These are phyloP conservation scores for Boletus reticuloceps DNA, from an alignment of 768 basidiomycete species.

Conservation along the genomic window DNA sequence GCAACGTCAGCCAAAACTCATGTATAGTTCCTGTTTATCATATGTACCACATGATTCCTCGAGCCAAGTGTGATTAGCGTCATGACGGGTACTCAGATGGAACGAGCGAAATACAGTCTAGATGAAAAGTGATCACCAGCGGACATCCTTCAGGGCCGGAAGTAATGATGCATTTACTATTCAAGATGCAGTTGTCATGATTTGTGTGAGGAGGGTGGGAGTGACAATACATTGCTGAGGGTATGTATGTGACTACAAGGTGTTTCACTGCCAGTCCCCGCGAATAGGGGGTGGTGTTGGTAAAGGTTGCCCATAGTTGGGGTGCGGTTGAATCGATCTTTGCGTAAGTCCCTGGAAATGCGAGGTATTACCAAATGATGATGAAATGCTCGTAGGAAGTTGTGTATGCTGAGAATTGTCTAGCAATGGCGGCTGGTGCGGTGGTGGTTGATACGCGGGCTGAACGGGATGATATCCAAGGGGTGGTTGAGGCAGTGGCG, in stretches of 20 bases:
- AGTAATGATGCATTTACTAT: slow-evolving; percentile 8
- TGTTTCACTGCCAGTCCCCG: slow-evolving; percentile 27
- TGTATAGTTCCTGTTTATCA: slow-evolving; percentile 6
- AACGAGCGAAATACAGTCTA: slow-evolving; percentile 18
- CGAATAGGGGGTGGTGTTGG: slow-evolving; percentile 24
- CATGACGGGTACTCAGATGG: neutral
- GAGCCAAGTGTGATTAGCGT: neutral
- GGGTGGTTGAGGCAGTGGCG: slow-evolving; percentile 53
- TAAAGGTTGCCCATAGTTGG: slow-evolving; percentile 31
- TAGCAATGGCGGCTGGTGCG: slow-evolving; percentile 33
- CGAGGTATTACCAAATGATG: slow-evolving; percentile 24
- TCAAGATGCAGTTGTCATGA: slow-evolving; percentile 9
- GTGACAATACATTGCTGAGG: slow-evolving; percentile 15
- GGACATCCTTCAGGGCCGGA: neutral
- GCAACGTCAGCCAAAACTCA: slow-evolving; percentile 3
- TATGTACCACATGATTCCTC: slow-evolving; percentile 8
- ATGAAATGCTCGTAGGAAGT: slow-evolving; percentile 23
- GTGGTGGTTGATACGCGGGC: slow-evolving; percentile 35
- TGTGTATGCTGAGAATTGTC: slow-evolving; percentile 29
- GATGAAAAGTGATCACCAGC: slow-evolving; percentile 1
- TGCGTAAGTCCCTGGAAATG: slow-evolving; percentile 42
- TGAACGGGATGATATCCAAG: slow-evolving; percentile 43
- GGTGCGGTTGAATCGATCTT: slow-evolving; percentile 35
- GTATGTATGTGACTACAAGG: slow-evolving; percentile 11
- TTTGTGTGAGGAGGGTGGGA: slow-evolving; percentile 7